Evolutionary conservation across 2,329 filamentous ascomycete species (phyloP).

Genomic region (Tolypocladium ovalisporum): DNA sequence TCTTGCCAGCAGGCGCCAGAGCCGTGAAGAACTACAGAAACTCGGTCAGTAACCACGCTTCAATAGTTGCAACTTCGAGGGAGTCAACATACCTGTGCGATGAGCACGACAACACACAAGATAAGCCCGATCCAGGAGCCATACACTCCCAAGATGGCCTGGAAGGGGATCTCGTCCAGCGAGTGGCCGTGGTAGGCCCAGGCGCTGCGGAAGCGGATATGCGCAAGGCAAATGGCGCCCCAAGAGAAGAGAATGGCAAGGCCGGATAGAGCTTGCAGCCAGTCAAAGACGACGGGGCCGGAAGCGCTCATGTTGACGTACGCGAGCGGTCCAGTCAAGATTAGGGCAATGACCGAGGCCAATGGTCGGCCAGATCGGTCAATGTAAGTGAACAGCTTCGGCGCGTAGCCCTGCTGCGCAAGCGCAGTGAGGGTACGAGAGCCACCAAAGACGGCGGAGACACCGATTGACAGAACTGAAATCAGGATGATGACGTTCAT

Average conservation of each 20-base stretch:
- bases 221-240: conserved; percentile 53
- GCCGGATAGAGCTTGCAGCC: conserved; percentile 54
- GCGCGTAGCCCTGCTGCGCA: conserved; percentile 44
- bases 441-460: conserved; percentile 43
- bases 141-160: conserved; percentile 44
- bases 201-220: conserved; percentile 56
- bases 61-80: not conserved
- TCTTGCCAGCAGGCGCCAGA: conserved; percentile 24
- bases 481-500: conserved; percentile 45
- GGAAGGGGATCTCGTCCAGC: conserved; percentile 55
- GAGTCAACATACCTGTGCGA: conserved; percentile 32
- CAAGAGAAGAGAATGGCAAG: conserved; percentile 54
- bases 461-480: conserved; percentile 43
- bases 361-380: conserved; percentile 42
- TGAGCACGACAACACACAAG: conserved; percentile 41
- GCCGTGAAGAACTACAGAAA: conserved; percentile 33
- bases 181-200: conserved; percentile 47
- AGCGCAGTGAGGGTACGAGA: conserved; percentile 46
- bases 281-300: conserved; percentile 46
- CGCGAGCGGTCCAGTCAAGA: conserved; percentile 36
- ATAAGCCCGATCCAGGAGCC: conserved; percentile 52
- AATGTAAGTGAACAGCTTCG: conserved; percentile 40
- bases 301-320: conserved; percentile 33
- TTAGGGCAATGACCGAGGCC: conserved; percentile 29
- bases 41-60: conserved; percentile 1